These are phyloP conservation scores for Trypanosoma caninum DNA, from an alignment of 208 protist genomes.

Conservation along the genomic window DNA sequence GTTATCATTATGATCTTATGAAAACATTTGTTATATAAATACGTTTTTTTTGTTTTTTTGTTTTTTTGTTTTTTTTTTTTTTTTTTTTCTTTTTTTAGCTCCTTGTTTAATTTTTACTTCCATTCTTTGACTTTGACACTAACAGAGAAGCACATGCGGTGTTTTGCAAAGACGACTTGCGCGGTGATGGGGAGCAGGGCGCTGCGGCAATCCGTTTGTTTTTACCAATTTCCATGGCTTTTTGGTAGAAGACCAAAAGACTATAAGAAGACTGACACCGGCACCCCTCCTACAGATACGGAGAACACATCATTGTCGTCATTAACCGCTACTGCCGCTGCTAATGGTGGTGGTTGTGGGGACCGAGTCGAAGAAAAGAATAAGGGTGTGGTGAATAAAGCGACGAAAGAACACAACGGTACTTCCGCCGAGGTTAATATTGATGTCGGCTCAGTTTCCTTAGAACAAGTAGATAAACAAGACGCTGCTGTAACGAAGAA, in stretches of 20 bases:
- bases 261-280: conserved; percentile 5
- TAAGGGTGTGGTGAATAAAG: no score
- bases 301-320: no score
- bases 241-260: conserved; percentile 7
- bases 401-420: no score
- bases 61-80: neutral
- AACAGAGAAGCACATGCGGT: no score
- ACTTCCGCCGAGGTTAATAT: no score
- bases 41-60: conserved; percentile 10
- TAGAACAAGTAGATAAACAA: neutral
- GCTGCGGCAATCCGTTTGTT: neutral
- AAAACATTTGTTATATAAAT: no score
- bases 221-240: conserved; percentile 18
- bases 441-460: no score
- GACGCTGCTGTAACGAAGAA: neutral
- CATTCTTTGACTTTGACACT: neutral
- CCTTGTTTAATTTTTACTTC: conserved; percentile 8
- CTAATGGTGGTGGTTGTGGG: no score
- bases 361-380: no score
- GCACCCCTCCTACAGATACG: neutral
- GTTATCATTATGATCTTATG: no score
- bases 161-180: no score
- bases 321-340: neutral
- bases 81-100: conserved; percentile 7
- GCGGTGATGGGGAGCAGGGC: neutral